These are phyloP conservation scores for Perkinsela sp. DNA, from an alignment of 208 protist species.

Conservation along the genomic window DNA sequence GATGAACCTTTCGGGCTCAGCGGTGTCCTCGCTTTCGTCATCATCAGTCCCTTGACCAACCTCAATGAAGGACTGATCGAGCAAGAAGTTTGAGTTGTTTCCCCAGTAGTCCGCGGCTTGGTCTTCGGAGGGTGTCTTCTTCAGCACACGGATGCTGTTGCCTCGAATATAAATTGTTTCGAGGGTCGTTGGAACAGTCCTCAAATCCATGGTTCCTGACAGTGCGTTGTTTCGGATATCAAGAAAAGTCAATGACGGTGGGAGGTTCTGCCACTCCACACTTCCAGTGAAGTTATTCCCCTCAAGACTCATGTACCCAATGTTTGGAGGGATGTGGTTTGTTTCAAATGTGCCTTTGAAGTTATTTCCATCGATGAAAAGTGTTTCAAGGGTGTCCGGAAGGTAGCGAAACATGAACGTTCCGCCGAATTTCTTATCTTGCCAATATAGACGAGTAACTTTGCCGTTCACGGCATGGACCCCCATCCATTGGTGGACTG, in stretches of 20 bases:
- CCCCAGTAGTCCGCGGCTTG: background rate
- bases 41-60: too few species aligned
- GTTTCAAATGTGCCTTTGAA: background rate
- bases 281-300: background rate
- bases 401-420: background rate
- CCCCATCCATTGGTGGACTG: background rate
- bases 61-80: background rate
- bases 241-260: background rate
- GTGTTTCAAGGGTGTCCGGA: background rate
- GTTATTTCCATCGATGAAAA: background rate
- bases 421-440: background rate
- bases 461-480: background rate
- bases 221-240: background rate
- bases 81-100: too few species aligned
- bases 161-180: background rate
- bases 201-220: background rate
- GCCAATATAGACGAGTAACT: background rate
- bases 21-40: too few species aligned
- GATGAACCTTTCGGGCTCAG: too few species aligned
- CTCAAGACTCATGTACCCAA: background rate
- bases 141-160: background rate
- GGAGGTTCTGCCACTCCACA: background rate
- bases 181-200: background rate
- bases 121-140: background rate
- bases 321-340: background rate